Evolutionary conservation across 352 stramenopile species (phyloP), one percentile per base, ranked within the genome.

Genomic region (Pythium pyrilobum): DNA sequence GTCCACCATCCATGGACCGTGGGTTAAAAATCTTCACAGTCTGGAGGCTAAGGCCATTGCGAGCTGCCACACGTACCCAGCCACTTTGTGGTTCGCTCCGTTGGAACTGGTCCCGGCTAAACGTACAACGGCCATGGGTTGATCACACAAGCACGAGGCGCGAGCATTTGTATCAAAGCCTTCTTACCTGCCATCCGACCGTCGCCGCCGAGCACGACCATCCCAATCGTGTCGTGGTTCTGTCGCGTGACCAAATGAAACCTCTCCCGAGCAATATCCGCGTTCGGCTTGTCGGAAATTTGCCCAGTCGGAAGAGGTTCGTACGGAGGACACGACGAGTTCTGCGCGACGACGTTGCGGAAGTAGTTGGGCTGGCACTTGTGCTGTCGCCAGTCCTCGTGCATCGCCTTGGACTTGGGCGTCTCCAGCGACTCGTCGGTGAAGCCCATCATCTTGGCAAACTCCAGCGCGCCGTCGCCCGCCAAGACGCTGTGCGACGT

Each of bases 191-290:
- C 75, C 72, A 94, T 91, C 45, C 81, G 67, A 0, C 77, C 81
- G 53, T 69, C 61, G 21, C 67, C 53, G n/a, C 59, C 71, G 10
- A 94, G 59, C 42, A 66, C 77, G 12, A 94, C 69, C 81, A 97
- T 96, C 12, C 89, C 89, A 50, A 97, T 96, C 7, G 89, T 97
- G 50, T 97, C 89, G 62, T 97, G 89, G 52, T 96, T 96, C 9
- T 67, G 56, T 40, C 61, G 62, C 12, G 77, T 76, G 24, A 85
- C 77, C 32, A 84, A 49, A 42, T 59, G 29, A 9, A 59, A 43
- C 20, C 34, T 27, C 38, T 3, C 6, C 20, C 25, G 16, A 6
- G 15, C 15, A n/a, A n/a, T n/a, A n/a, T n/a, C n/a, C n/a, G n/a
- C n/a, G n/a, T n/a, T n/a, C n/a, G n/a, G n/a, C n/a, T n/a, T n/a